Evolutionary conservation across 768 basidiomycete genomes (phyloP).

Genomic region (Galerina marginata): DNA sequence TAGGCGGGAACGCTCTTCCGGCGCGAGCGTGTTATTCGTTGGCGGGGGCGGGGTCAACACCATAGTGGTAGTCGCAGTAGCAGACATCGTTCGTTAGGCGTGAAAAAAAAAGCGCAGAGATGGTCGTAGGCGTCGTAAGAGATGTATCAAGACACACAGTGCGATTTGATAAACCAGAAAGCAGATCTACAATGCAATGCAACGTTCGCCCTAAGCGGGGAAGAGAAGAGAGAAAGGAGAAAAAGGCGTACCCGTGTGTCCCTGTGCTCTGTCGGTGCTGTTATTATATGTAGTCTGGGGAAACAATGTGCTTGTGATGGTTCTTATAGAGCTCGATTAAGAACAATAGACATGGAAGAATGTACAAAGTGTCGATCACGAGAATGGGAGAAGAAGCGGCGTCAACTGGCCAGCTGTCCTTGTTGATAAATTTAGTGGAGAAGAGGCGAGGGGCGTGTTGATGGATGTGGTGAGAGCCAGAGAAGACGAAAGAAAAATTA

Average conservation of each 20-base stretch:
- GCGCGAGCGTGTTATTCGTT: slow-evolving; percentile 53
- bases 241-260: neutral
- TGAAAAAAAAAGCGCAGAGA: neutral
- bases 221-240: neutral
- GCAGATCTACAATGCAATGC: neutral
- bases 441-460: no score
- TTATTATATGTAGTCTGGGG: slow-evolving; percentile 1
- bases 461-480: no score
- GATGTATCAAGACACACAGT: slow-evolving; percentile 2
- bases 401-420: no score
- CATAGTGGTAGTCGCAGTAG: slow-evolving; percentile 6
- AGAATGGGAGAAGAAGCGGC: no score
- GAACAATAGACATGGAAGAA: slow-evolving; percentile 2
- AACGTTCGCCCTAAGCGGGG: neutral
- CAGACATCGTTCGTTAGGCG: slow-evolving; percentile 14
- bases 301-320: slow-evolving; percentile 5
- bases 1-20: slow-evolving; percentile 54
- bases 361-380: no score
- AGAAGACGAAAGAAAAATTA: no score
- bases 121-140: slow-evolving; percentile 4
- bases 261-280: neutral
- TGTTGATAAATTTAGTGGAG: no score
- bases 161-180: neutral
- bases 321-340: slow-evolving; percentile 4
- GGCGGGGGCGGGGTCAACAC: slow-evolving; percentile 40